These are phyloP conservation scores for Vigna angularis DNA, from an alignment of 306 rosid species.

Conservation along the genomic window DNA sequence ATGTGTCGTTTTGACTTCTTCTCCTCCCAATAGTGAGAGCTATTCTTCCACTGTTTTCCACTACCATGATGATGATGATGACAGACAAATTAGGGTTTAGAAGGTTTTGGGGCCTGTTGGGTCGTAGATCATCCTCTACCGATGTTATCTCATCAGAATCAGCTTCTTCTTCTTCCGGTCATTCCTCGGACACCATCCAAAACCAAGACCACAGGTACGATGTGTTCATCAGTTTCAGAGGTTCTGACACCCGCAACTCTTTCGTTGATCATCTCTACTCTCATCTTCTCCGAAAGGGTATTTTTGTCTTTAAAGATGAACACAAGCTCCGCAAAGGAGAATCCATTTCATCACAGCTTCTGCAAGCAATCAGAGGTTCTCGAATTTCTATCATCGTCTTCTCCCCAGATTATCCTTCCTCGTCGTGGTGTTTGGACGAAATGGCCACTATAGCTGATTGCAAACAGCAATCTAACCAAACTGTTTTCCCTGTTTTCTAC, in stretches of 20 bases:
- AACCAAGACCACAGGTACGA: constrained; percentile 11
- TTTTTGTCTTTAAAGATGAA: neutral
- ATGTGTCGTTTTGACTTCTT: too few relatives aligned
- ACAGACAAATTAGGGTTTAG: too few relatives aligned
- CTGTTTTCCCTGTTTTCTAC: constrained; percentile 34
- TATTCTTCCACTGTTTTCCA: too few relatives aligned
- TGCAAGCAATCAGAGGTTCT: constrained; percentile 9
- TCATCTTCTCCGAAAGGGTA: constrained; percentile 23
- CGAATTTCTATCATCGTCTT: too few relatives aligned
- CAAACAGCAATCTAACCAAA: neutral
- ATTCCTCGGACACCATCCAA: neutral
- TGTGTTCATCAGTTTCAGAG: constrained; percentile 30
- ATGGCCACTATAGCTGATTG: constrained; percentile 2
- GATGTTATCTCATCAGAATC: too few relatives aligned
- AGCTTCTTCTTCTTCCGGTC: too few relatives aligned
- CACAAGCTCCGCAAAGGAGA: too few relatives aligned
- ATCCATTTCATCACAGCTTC: too few relatives aligned
- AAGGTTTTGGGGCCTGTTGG: too few relatives aligned
- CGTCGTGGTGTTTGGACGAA: constrained; percentile 42
- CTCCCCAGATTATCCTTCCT: neutral
- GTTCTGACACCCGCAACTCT: constrained; percentile 30
- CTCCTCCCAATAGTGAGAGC: too few relatives aligned
- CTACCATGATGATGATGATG: too few relatives aligned
- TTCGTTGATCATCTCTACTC: constrained; percentile 34
- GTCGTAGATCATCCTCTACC: too few relatives aligned